Conservation (phyloP, 2,329 filamentous ascomycete genomes). For the Cercospora nicotianae region DNA sequence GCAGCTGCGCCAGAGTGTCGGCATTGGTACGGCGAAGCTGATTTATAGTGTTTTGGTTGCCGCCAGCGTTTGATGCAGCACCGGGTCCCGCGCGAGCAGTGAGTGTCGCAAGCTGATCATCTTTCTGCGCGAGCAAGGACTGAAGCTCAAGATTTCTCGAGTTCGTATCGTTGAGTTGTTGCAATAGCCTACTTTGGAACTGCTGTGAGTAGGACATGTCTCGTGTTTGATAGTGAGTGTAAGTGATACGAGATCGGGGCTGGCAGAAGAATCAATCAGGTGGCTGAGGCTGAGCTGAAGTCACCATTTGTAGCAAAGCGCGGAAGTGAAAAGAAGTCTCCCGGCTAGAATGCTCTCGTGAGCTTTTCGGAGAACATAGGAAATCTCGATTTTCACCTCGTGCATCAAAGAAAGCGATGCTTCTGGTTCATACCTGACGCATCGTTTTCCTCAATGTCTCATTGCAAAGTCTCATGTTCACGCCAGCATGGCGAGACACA, state of each 20-base stretch:
- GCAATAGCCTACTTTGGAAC: conserved; percentile 22
- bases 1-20: conserved; percentile 13
- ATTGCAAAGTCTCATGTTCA: neutral
- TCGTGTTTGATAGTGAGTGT: neutral
- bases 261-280: neutral
- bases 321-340: neutral
- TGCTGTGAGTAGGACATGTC: conserved; percentile 25
- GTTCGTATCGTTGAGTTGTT: conserved; percentile 22
- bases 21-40: conserved; percentile 13
- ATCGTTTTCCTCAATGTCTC: neutral
- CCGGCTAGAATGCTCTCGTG: neutral
- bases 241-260: neutral
- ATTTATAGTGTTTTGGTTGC: neutral
- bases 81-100: conserved; percentile 10
- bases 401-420: neutral
- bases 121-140: conserved; percentile 24
- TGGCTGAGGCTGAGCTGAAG: neutral
- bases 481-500: neutral
- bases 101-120: conserved; percentile 22
- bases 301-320: neutral
- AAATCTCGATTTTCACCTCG: neutral
- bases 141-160: conserved; percentile 25
- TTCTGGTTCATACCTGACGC: neutral
- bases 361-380: neutral
- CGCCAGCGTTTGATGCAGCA: neutral